Evolutionary conservation across 1,139 yeast genomes (phyloP).

Genomic region (Sugiyamaella sp.): DNA sequence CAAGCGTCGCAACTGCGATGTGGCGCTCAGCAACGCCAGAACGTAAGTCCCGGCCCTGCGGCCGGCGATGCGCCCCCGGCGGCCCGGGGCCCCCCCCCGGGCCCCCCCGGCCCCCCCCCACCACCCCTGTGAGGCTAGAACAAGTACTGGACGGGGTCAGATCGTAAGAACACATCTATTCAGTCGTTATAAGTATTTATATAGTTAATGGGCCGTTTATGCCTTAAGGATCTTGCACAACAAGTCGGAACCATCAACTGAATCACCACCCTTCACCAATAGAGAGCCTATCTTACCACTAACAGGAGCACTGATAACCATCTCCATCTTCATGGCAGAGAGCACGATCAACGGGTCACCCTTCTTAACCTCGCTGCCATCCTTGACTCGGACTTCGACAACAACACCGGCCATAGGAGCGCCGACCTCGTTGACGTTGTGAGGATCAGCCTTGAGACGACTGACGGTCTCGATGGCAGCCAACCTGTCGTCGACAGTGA

Average conservation of each 20-base stretch:
- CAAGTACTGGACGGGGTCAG: no score
- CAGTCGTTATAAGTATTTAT: conserved; percentile 14
- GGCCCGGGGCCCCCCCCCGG: background rate
- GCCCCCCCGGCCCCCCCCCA: background rate
- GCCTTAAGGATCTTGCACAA: conserved; percentile 52
- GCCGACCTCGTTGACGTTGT: conserved; percentile 90
- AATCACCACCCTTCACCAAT: conserved; percentile 83
- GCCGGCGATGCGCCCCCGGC: background rate
- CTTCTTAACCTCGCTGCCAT: conserved; percentile 87
- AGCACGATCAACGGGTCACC: conserved; percentile 95
- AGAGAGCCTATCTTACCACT: conserved; percentile 82
- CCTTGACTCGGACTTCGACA: conserved; percentile 88
- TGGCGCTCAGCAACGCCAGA: conserved; percentile 45
- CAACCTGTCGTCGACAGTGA: conserved; percentile 83
- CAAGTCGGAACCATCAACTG: conserved; percentile 92
- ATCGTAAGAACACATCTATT: conserved; percentile 10
- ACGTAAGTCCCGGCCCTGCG: conserved; percentile 23
- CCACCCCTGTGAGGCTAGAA: no score
- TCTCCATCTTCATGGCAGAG: conserved; percentile 99
- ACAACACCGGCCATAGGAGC: conserved; percentile 99
- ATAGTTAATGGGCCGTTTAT: conserved; percentile 11
- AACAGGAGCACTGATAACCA: conserved; percentile 93
- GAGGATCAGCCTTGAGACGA: conserved; percentile 87
- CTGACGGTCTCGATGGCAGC: conserved; percentile 82
- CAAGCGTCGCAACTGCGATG: conserved; percentile 50